Conservation (phyloP, 169 alveolate species). For the Babesia gibsoni region DNA sequence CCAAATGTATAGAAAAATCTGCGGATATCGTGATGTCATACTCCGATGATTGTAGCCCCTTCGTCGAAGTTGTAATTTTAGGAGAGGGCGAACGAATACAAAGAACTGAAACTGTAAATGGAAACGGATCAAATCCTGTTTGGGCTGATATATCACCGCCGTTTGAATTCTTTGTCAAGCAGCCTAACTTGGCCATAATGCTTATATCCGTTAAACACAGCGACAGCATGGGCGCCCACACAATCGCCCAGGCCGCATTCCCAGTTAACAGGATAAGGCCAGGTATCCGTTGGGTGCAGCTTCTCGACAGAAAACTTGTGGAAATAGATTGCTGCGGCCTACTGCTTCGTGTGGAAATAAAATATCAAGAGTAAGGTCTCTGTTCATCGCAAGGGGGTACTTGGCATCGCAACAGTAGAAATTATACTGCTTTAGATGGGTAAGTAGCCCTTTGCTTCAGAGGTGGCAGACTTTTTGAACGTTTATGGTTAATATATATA, state of each 20-base stretch:
- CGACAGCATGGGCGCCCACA: constrained; percentile 46
- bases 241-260: constrained; percentile 63
- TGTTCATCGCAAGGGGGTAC: background rate
- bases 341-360: constrained; percentile 67
- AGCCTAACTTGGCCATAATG: constrained; percentile 52
- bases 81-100: constrained; percentile 42
- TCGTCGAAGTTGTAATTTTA: constrained; percentile 50
- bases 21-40: background rate
- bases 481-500: no score
- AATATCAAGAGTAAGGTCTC: background rate
- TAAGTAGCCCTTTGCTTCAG: no score
- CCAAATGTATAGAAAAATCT: constrained; percentile 26
- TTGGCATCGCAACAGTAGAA: no score
- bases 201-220: constrained; percentile 46
- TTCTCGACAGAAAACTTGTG: constrained; percentile 73
- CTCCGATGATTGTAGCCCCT: constrained; percentile 40
- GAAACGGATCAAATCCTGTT: constrained; percentile 55
- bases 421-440: no score
- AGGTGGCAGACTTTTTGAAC: no score
- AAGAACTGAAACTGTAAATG: constrained; percentile 43
- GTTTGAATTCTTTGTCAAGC: constrained; percentile 27
- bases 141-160: constrained; percentile 65
- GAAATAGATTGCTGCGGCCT: constrained; percentile 77
- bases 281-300: constrained; percentile 83
- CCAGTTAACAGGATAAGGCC: constrained; percentile 62